Base-by-base conservation (phyloP, 148 eudicot species). In the Spergularia bocconei region DNA sequence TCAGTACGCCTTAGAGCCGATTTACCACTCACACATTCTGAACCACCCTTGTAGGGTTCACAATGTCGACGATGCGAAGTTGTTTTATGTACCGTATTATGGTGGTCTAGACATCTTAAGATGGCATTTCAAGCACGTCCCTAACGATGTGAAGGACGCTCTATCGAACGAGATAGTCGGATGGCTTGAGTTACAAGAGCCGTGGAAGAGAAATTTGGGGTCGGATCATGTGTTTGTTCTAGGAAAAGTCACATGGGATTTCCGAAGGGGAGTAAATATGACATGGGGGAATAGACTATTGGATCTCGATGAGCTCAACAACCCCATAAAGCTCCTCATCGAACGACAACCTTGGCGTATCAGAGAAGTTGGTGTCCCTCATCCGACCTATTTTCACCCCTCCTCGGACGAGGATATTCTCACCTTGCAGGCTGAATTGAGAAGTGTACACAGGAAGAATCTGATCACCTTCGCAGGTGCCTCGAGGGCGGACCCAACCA, bases 171-270 rank as follows among this genome's bases (percentile, higher is more conserved):
- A 90, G 54, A 78, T 92, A 6, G 67, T 92, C 13, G 75, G 83
- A 8, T 92, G 94, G 94, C 91, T 92, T 2, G 81, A 72, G 63
- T 19, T 75, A 5, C 86, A 82, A 41, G 25, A 57, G 48, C 33
- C 85, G 5, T 92, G 97, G 97, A 83, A 52, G 65, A 55, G 77
- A 59, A 81, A 83, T 21, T 79, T 72, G 0, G 97, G 94, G 23
- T 77, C 84, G 51, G 97, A 92, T 74, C 97, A 90, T 72, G 86
- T 87, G 13, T 87, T 92, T 65, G 90, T 90, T 54, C 19, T 88
- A 69, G 97, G 97, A 1, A 88, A 90, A 72, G 82, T 92, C 74
- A 82, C 97, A 2, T 92, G 94, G 93, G 97, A 92, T 75, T 92
- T 92, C 70, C 71, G 97, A 20, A 82, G 97, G 20, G 13, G 54